phyloP scores from a whole-genome alignment of 2,329 filamentous ascomycete genomes.

The Parastagonospora avenae region DNA sequence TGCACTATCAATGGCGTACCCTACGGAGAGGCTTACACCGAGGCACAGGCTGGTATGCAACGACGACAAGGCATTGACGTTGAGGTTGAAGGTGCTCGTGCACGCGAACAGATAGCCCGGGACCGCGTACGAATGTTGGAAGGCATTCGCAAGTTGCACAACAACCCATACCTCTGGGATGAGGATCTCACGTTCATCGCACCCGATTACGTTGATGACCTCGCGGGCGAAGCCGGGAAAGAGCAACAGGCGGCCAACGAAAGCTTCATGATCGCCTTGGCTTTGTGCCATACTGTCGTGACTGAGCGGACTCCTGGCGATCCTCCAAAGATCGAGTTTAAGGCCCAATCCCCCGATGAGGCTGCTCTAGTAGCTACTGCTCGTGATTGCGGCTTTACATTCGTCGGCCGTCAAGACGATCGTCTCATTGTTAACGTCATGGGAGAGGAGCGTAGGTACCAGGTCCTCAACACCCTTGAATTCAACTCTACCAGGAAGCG shows the following conservation, averaged over 20 bases:
- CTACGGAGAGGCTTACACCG: slow-evolving; percentile 97
- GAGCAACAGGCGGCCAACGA: slow-evolving; percentile 80
- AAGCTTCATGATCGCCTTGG: slow-evolving; percentile 91
- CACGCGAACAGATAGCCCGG: slow-evolving; percentile 76
- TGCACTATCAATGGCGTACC: slow-evolving; percentile 93
- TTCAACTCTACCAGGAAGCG: slow-evolving; percentile 97
- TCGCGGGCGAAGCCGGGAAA: slow-evolving; percentile 75
- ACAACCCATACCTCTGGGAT: slow-evolving; percentile 90
- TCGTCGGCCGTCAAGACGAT: slow-evolving; percentile 78
- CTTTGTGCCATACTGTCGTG: slow-evolving; percentile 96
- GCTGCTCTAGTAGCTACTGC: slow-evolving; percentile 93
- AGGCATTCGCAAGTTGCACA: slow-evolving; percentile 74
- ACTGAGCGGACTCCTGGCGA: slow-evolving; percentile 90
- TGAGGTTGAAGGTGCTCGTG: slow-evolving; percentile 75
- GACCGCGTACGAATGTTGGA: slow-evolving; percentile 76
- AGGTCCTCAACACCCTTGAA: slow-evolving; percentile 90
- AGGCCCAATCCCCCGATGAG: slow-evolving; percentile 96
- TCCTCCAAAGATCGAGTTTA: slow-evolving; percentile 88
- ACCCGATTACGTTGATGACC: slow-evolving; percentile 83
- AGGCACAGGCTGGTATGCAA: slow-evolving; percentile 95
- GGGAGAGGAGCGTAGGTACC: slow-evolving; percentile 83
- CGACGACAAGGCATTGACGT: slow-evolving; percentile 87
- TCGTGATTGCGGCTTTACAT: slow-evolving; percentile 92
- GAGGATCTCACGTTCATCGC: slow-evolving; percentile 92
- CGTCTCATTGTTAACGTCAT: slow-evolving; percentile 85